Evolutionary conservation across 2,329 filamentous ascomycete species (phyloP).

Genomic region (Aaosphaeria pasadenensis): DNA sequence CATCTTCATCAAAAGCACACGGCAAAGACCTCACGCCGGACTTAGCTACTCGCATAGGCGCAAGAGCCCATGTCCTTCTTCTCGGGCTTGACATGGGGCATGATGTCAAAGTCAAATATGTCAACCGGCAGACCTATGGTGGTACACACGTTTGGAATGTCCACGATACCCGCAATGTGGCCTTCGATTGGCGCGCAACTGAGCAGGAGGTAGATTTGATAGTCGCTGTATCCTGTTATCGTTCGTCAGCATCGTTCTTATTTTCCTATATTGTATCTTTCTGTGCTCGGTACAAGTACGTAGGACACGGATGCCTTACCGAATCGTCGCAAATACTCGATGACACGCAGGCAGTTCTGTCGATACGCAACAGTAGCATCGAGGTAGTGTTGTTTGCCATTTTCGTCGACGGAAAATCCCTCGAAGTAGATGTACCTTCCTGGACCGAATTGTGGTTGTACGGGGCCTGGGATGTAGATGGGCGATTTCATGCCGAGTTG

Average conservation of each 20-base stretch:
- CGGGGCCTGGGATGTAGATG: slow-evolving; percentile 81
- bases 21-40: too few relatives aligned
- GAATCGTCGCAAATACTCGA: slow-evolving; percentile 76
- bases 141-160: slow-evolving; percentile 86
- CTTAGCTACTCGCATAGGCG: slow-evolving; percentile 53
- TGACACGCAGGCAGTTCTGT: slow-evolving; percentile 72
- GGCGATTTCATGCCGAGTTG: slow-evolving; percentile 76
- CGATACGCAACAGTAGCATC: slow-evolving; percentile 85
- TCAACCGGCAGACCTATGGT: slow-evolving; percentile 87
- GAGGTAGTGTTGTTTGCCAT: slow-evolving; percentile 85
- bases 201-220: slow-evolving; percentile 83
- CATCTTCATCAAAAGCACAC: too few relatives aligned
- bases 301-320: slow-evolving; percentile 41
- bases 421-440: slow-evolving; percentile 82
- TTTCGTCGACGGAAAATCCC: slow-evolving; percentile 84
- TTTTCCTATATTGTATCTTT: too few relatives aligned
- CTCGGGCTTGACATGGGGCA: slow-evolving; percentile 59
- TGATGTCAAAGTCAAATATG: slow-evolving; percentile 92
- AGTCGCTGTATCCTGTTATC: slow-evolving; percentile 53
- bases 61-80: slow-evolving; percentile 69
- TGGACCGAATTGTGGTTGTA: slow-evolving; percentile 83
- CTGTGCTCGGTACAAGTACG: background rate
- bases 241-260: background rate
- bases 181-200: slow-evolving; percentile 86
- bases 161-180: slow-evolving; percentile 84